Percentiles rank a stretch among this genome's conserved stretches.
Conservation (phyloP, 192 early-diverging fungal species). For the Coemansia sp. region DNA sequence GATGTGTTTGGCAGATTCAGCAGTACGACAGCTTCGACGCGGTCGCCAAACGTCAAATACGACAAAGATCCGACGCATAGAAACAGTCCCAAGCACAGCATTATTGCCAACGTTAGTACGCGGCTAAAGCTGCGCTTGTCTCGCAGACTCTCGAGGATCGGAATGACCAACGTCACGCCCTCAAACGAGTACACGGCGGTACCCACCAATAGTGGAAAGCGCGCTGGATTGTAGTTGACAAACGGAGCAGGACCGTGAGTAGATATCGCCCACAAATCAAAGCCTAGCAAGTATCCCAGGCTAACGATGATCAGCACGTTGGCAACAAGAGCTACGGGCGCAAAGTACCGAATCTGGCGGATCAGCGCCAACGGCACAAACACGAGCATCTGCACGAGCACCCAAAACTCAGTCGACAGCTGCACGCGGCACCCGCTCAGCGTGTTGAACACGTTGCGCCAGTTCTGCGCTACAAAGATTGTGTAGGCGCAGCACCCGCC, state of each 20-base stretch:
- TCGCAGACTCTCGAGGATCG: slow-evolving; percentile 77
- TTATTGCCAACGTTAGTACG: slow-evolving; percentile 76
- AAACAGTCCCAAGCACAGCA: slow-evolving; percentile 79
- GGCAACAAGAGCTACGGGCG: slow-evolving; percentile 83
- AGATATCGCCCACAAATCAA: slow-evolving; percentile 61
- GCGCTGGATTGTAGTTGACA: slow-evolving; percentile 75
- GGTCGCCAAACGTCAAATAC: slow-evolving; percentile 84
- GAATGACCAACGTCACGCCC: slow-evolving; percentile 81
- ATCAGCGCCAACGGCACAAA: slow-evolving; percentile 88
- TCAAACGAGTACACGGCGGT: slow-evolving; percentile 94
- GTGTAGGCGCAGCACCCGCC: slow-evolving; percentile 90
- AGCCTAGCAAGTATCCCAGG: slow-evolving; percentile 81
- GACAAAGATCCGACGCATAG: slow-evolving; percentile 79
- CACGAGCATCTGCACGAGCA: slow-evolving; percentile 71
- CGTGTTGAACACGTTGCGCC: slow-evolving; percentile 69
- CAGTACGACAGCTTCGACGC: slow-evolving; percentile 86
- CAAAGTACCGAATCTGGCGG: slow-evolving; percentile 88
- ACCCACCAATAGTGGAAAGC: slow-evolving; percentile 88
- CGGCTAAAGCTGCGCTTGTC: slow-evolving; percentile 78
- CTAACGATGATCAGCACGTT: slow-evolving; percentile 91
- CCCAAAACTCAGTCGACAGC: slow-evolving; percentile 73
- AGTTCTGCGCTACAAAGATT: slow-evolving; percentile 88
- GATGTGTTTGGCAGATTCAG: slow-evolving; percentile 78
- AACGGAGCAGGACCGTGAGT: slow-evolving; percentile 58
- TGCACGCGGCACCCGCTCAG: slow-evolving; percentile 63